Evolutionary conservation across 805 yeast species (phyloP).

Genomic region (Kodamaea neixiangensis): DNA sequence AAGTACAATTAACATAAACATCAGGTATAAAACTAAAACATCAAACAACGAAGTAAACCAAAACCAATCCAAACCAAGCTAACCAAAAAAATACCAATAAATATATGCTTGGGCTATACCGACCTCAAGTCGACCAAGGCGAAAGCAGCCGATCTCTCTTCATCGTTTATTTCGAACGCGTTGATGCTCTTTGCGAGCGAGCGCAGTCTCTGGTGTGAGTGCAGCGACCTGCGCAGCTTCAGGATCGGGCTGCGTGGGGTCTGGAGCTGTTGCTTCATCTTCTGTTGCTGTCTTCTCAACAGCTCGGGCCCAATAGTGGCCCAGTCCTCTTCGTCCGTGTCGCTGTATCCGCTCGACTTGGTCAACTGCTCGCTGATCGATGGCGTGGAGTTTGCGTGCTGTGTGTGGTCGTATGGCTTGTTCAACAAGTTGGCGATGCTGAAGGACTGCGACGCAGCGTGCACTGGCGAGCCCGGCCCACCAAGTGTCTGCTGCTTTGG

Average conservation of each 20-base stretch:
- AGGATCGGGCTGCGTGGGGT: conserved; percentile 13
- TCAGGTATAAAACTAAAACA: conserved; percentile 3
- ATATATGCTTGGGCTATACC: conserved; percentile 1
- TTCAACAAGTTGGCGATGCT: conserved; percentile 16
- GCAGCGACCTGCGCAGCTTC: conserved; percentile 8
- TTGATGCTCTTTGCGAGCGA: conserved; percentile 7
- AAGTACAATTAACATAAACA: neutral
- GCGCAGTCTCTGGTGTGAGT: conserved; percentile 11
- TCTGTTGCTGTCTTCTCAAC: conserved; percentile 41
- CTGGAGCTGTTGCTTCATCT: conserved; percentile 8
- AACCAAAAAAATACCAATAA: neutral
- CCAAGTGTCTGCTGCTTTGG: conserved; percentile 6
- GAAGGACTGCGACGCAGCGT: conserved; percentile 12
- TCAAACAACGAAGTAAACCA: neutral
- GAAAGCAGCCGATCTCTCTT: conserved; percentile 58
- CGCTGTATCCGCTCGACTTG: conserved; percentile 41
- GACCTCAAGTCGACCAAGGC: conserved; percentile 60
- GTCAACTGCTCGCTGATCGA: conserved; percentile 10
- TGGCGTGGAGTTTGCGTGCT: conserved; percentile 13
- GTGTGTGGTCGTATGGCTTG: conserved; percentile 12
- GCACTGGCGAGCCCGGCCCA: conserved; percentile 1
- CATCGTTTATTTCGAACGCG: conserved; percentile 21
- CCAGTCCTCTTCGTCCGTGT: conserved; percentile 99
- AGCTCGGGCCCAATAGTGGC: conserved; percentile 80
- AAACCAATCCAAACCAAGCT: neutral